Conservation (phyloP, 352 stramenopile genomes). For the Phytophthora citricola region DNA sequence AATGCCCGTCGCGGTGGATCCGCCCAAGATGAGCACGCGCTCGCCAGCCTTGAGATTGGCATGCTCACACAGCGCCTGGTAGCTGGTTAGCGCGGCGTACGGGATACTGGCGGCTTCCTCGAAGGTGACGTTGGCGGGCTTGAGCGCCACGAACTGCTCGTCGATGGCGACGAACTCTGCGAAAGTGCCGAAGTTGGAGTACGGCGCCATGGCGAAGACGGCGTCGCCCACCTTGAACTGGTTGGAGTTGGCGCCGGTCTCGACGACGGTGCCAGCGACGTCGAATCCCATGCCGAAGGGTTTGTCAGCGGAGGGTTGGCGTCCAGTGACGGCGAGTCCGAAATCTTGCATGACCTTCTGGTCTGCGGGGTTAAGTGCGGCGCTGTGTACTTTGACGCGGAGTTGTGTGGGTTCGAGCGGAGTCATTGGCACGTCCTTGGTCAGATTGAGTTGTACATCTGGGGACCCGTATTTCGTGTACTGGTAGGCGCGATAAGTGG, state of each 20-base stretch:
- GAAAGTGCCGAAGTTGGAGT: slow-evolving; percentile 50
- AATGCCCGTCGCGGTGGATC: slow-evolving; percentile 65
- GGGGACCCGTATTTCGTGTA: slow-evolving; percentile 6
- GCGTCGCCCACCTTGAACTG: slow-evolving; percentile 63
- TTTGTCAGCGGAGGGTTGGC: slow-evolving; percentile 33
- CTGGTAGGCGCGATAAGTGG: slow-evolving; percentile 30
- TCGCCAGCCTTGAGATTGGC: slow-evolving; percentile 34
- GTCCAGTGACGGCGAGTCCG: slow-evolving; percentile 39
- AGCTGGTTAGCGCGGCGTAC: slow-evolving; percentile 59
- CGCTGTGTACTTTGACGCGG: slow-evolving; percentile 64
- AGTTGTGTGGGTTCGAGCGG: slow-evolving; percentile 43
- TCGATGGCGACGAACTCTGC: slow-evolving; percentile 59
- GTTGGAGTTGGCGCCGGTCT: slow-evolving; percentile 52
- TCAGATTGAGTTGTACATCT: slow-evolving; percentile 7
- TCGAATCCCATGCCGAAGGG: slow-evolving; percentile 68
- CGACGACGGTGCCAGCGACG: slow-evolving; percentile 62
- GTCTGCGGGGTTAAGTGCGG: slow-evolving; percentile 73
- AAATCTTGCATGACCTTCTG: slow-evolving; percentile 60
- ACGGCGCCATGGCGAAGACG: slow-evolving; percentile 63
- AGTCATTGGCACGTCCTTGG: slow-evolving; percentile 15
- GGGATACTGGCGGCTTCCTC: slow-evolving; percentile 61
- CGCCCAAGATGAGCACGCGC: slow-evolving; percentile 64
- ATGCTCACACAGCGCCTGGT: slow-evolving; percentile 57
- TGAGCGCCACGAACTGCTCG: slow-evolving; percentile 50
- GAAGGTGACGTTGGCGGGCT: slow-evolving; percentile 58